Base-by-base conservation (phyloP, 2,329 filamentous ascomycete genomes). In the Colletotrichum incanum region DNA sequence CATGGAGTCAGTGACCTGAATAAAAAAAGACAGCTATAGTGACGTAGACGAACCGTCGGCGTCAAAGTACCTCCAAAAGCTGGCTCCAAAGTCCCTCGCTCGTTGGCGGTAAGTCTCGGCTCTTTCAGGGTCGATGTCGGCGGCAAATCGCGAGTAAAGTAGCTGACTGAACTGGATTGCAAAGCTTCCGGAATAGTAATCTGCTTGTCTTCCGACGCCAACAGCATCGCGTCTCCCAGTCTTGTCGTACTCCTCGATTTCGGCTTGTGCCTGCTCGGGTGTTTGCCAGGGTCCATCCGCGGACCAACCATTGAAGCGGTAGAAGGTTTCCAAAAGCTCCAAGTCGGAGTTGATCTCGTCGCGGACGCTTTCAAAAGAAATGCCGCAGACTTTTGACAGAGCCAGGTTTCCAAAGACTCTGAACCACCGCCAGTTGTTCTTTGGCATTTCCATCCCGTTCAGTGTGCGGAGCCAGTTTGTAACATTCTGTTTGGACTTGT, bases 181-280 rank as follows among this genome's bases (percentile, higher is more conserved):
- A 66, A 88, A 88, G 56, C 86, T 88, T 0, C 86, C 86, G 1
- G 86, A 88, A 66, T 88, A 88, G 75, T 88, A 88, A 63, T 88
- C 86, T 0, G 82, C 85, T 56, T 88, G 86, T 6, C 81, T 49
- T 1, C 80, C 79, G 0, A 74, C 59, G 0, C 77, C 76, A 0
- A 78, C 62, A 0, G 56, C 50, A 23, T 80, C 78, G 37, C 76
- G 72, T 12, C 78, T 73, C 0, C 77, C 75, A 0, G 76, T 77
- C 20, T 70, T 66, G 0, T 67, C 74, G 67, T 3, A 61, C 4
- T 37, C 66, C 11, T 52, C 66, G 18, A 54, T 65, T 64, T 77
- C 76, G 0, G n/a, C 16, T 9, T 67, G 64, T 7, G 66, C 54
- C 16, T 78, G 77, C 52, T 73, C 69, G n/a, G 20, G 75, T 9